Conservation (phyloP, 306 rosid genomes). For the Arachis stenosperma region DNA sequence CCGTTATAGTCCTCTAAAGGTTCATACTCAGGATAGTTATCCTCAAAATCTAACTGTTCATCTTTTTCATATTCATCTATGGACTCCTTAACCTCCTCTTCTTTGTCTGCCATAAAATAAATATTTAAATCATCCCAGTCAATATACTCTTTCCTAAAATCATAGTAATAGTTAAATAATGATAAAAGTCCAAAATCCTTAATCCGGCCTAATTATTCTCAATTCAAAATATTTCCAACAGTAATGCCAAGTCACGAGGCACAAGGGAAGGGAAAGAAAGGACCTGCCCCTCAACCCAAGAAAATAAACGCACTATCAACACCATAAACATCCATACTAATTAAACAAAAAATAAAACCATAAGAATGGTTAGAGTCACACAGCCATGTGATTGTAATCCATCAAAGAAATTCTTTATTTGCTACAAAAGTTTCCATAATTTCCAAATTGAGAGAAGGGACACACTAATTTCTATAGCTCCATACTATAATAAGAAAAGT, state of each 20-base stretch:
- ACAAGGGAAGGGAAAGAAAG: background rate
- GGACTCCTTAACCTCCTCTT: slow-evolving; percentile 72
- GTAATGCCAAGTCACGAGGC: slow-evolving; percentile 24
- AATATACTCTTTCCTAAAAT: slow-evolving; percentile 48
- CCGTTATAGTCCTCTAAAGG: slow-evolving; percentile 73
- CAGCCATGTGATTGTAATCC: slow-evolving; percentile 2
- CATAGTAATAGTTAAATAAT: slow-evolving; percentile 27
- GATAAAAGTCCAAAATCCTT: slow-evolving; percentile 8
- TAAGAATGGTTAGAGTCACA: background rate
- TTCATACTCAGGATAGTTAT: slow-evolving; percentile 88
- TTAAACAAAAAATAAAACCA: background rate
- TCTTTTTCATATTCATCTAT: slow-evolving; percentile 81
- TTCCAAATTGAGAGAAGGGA: background rate
- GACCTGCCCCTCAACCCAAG: background rate
- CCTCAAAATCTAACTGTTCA: slow-evolving; percentile 89
- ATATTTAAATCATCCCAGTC: slow-evolving; percentile 47
- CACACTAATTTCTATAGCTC: background rate
- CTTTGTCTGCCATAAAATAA: slow-evolving; percentile 69
- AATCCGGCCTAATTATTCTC: slow-evolving; percentile 34
- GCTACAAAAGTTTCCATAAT: slow-evolving; percentile 3
- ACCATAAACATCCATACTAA: background rate
- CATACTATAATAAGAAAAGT: background rate
- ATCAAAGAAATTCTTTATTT: slow-evolving; percentile 4
- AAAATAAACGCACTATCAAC: background rate
- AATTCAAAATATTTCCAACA: slow-evolving; percentile 22